Percentiles rank a stretch among this genome's conserved stretches.
phyloP scores from a whole-genome alignment of 176 grass and related monocot species.

The Lolium rigidum region DNA sequence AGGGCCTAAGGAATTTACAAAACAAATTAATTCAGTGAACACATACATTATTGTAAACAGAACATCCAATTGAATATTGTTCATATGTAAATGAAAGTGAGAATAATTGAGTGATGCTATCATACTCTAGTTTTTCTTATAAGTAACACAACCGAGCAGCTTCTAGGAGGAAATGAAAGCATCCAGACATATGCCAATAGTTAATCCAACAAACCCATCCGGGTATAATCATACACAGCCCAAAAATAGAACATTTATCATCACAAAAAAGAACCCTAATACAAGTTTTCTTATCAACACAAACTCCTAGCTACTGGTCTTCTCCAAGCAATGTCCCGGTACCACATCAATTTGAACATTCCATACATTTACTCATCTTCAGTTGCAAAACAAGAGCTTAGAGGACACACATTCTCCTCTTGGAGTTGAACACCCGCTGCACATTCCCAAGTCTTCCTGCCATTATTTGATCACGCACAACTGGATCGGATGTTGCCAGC shows the following conservation, averaged over 20 bases:
- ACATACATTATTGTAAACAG: background rate
- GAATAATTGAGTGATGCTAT: no score
- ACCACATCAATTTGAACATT: slow-evolving; percentile 36
- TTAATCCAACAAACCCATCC: background rate
- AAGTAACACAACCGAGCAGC: background rate
- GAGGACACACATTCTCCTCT: no score
- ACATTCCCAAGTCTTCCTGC: no score
- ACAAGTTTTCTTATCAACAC: slow-evolving; percentile 30
- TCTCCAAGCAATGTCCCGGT: background rate
- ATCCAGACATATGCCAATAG: slow-evolving; percentile 1
- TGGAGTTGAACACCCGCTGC: no score
- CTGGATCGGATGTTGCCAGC: no score
- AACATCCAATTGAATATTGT: no score
- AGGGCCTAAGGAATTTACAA: background rate
- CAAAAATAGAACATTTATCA: slow-evolving; percentile 28
- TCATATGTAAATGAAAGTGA: no score
- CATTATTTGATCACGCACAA: no score
- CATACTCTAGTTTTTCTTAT: no score
- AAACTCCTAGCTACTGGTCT: slow-evolving; percentile 14
- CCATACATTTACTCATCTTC: no score
- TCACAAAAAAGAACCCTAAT: slow-evolving; percentile 1
- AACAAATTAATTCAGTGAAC: background rate
- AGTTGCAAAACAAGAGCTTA: no score
- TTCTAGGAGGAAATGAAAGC: background rate
- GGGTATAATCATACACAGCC: slow-evolving; percentile 24